Evolutionary conservation across 208 protist species (phyloP).

Genomic region (Naegleria fowleri): DNA sequence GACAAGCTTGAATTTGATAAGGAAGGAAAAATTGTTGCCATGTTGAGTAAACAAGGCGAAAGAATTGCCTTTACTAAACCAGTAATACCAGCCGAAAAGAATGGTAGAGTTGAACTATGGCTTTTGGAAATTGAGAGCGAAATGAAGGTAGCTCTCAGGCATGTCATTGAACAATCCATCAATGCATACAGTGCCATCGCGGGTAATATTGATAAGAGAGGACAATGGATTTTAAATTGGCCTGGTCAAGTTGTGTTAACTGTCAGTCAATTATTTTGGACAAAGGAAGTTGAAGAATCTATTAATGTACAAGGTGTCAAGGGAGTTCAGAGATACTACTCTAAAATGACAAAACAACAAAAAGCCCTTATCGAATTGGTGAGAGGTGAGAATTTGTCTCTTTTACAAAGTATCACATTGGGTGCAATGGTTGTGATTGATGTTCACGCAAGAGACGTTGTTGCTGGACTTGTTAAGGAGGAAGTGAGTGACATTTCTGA

Average conservation of each 20-base stretch:
- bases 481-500: constrained; percentile 72
- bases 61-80: constrained; percentile 65
- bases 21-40: constrained; percentile 62
- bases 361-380: constrained; percentile 82
- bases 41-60: constrained; percentile 82
- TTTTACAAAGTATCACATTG: constrained; percentile 75
- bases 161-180: constrained; percentile 70
- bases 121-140: constrained; percentile 77
- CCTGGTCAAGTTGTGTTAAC: constrained; percentile 84
- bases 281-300: constrained; percentile 79
- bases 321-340: constrained; percentile 71
- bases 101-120: constrained; percentile 89
- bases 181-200: constrained; percentile 56
- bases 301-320: constrained; percentile 69
- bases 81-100: constrained; percentile 70
- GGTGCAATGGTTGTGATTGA: constrained; percentile 86
- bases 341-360: constrained; percentile 73
- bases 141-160: constrained; percentile 77
- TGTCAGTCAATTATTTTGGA: constrained; percentile 82
- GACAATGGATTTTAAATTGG: constrained; percentile 81
- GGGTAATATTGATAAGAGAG: constrained; percentile 44
- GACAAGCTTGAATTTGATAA: constrained; percentile 78
- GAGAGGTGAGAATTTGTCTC: constrained; percentile 68
- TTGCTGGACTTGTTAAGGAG: constrained; percentile 77
- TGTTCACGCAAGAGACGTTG: constrained; percentile 85